Conservation (phyloP, 768 basidiomycete species). For the Leccinellum luteum region DNA sequence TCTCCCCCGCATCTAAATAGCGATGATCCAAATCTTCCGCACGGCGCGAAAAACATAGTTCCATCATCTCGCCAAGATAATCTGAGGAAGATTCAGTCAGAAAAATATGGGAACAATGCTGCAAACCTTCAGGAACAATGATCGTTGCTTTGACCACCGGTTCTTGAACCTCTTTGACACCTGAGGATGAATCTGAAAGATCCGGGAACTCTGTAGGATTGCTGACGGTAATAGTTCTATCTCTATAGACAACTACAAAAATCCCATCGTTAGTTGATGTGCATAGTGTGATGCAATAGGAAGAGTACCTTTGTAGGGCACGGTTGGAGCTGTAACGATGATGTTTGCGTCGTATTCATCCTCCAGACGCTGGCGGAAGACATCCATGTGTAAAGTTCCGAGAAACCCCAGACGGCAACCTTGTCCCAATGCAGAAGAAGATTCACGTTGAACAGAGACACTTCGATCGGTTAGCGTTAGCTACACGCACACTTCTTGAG, state of each 20-base stretch:
- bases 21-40: conserved; percentile 81
- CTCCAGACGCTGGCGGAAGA: conserved; percentile 92
- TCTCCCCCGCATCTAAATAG: conserved; percentile 65
- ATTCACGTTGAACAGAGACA: conserved; percentile 88
- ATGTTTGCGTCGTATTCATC: conserved; percentile 96
- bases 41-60: conserved; percentile 82
- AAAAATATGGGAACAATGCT: neutral
- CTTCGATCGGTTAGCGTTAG: conserved; percentile 84
- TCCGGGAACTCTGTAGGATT: conserved; percentile 98
- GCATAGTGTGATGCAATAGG: neutral
- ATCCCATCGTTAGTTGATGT: neutral
- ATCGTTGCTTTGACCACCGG: conserved; percentile 93
- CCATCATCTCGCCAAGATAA: conserved; percentile 96
- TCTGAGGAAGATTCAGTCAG: conserved; percentile 42
- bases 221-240: conserved; percentile 65
- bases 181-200: conserved; percentile 52
- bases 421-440: conserved; percentile 91
- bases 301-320: conserved; percentile 77
- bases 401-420: conserved; percentile 94
- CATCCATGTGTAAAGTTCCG: conserved; percentile 95
- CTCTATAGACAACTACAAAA: conserved; percentile 68
- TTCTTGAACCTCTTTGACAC: conserved; percentile 80
- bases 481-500: conserved; percentile 36
- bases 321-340: conserved; percentile 94
- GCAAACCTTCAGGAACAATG: conserved; percentile 85